phyloP scores from a whole-genome alignment of 331 rosid species.

The Telfairia occidentalis region DNA sequence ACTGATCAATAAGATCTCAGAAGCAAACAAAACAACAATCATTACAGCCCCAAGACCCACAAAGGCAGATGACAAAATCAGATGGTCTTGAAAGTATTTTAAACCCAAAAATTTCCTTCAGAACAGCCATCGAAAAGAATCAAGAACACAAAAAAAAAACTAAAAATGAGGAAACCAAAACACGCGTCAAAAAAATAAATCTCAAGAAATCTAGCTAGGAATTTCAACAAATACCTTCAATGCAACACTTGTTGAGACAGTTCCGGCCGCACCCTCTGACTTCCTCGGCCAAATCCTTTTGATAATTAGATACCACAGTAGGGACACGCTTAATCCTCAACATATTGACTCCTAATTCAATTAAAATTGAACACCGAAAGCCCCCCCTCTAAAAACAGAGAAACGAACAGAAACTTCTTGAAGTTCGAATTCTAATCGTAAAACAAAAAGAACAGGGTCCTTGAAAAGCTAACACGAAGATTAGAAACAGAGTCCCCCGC shows the following conservation, averaged over 20 bases:
- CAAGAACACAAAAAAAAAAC: neutral
- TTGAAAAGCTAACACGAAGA: conserved; percentile 8
- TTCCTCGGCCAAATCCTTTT: conserved; percentile 57
- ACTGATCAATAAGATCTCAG: neutral
- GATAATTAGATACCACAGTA: conserved; percentile 77
- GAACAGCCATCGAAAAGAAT: neutral
- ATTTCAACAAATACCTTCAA: conserved; percentile 41
- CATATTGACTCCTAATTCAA: conserved; percentile 25
- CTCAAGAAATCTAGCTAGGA: neutral
- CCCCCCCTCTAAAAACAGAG: neutral
- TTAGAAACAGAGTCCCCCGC: conserved; percentile 45
- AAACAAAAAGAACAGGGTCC: neutral
- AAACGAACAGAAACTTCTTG: neutral
- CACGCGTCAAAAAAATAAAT: neutral
- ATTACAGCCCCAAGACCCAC: neutral
- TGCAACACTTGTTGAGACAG: conserved; percentile 74
- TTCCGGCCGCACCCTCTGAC: conserved; percentile 62
- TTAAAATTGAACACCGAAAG: conserved; percentile 9
- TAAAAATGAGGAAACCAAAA: neutral
- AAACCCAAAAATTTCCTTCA: no score
- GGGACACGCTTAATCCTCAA: conserved; percentile 92
- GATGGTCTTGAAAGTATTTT: neutral
- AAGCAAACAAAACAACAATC: neutral
- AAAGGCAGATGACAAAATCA: neutral
- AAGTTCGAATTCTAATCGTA: conserved; percentile 21